Base-by-base conservation (phyloP, 1,284 basidiomycete species). In the Apiotrichum akiyoshidainum region DNA sequence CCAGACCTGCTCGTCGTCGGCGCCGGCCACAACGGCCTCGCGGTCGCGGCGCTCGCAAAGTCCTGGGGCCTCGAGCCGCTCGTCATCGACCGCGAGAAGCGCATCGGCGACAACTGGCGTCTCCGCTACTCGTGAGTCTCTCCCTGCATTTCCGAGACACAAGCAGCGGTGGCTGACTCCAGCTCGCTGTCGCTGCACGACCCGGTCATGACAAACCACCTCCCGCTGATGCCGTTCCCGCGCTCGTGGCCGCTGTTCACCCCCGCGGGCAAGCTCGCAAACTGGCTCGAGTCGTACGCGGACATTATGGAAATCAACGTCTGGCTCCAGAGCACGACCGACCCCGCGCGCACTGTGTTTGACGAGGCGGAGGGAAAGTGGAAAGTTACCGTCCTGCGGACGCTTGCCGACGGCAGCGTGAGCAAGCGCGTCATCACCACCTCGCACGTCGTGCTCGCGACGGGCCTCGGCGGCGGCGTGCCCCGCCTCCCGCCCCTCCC, bases 201-300 rank as follows among this genome's bases (percentile, higher is more conserved):
- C 69, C 82, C 85, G 13, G 83, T 87, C 37, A 85, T 67, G 45
- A 67, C 68, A 49, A 69, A 72, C 51, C 72, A 75, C 55, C 64
- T 67, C 21, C 64, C 60, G 34, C 57, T 61, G 55, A 57, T 69
- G 49, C 66, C 68, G 26, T 71, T 70, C 65, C 71, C 71, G 11
- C 26, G 59, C 34, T 69, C 64, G 44, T 66, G 69, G 72, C 74
- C 71, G 13, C 59, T 60, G 41, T 73, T 60, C 64, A 71, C 66
- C 9, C 69, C 70, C 7, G 71, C 68, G n/a, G 73, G 73, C 45
- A 76, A 86, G 82, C 80, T 88, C 17, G 86, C 84, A 1, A 83
- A 86, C 65, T 88, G 85, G 84, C 79, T 88, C 7, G 86, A 88
- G 70, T 76, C 75, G 35, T 88, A 87, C 70, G 86, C 85, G 2